Evolutionary conservation across 495 filamentous ascomycete species (phyloP), one percentile per base, ranked within the genome.

Genomic region (Penicillium salamii): DNA sequence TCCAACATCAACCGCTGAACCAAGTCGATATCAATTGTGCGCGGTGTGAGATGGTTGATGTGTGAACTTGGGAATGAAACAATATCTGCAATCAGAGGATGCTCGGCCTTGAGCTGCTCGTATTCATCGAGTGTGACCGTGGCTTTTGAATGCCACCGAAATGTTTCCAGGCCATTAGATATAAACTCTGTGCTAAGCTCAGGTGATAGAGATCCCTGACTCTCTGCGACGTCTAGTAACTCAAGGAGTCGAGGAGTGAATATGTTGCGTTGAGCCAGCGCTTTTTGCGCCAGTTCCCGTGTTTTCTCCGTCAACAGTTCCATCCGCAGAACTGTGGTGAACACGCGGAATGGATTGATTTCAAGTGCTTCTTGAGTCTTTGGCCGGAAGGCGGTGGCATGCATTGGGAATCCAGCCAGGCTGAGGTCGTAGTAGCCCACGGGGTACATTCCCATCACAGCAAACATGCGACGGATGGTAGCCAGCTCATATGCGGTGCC

Each of bases 31-130:
- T 76, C 71, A 15, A 76, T 54, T 3, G 71, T 70, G 3, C 72
- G 65, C 1, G 72, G 72, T 2, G 71, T 75, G 14, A 76, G 59
- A 40, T 76, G 72, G 43, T 76, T 76, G 37, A 76, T 71, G 55
- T 75, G 72, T 7, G 66, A 60, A 23, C 46, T 66, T 5, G 57
- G 64, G 20, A 75, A 75, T 32, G 62, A 73, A 29, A 67, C 71
- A 21, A 73, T 61, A 29, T 75, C 72, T 5, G 72, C 71, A 13
- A 76, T 58, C 12, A 75, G 46, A 11, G 68, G 67, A 41, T 75
- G 69, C 41, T 74, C 68, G 3, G 47, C 45, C 34, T 65, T 65
- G 1, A 72, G 58, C 19, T 53, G 42, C 50, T 61, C 52, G 46
- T 76, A 76, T 33, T 71, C 66, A 3, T 66, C 66, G 12, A 63